phyloP scores from a whole-genome alignment of 768 basidiomycete genomes.

The Lactarius indigo region DNA sequence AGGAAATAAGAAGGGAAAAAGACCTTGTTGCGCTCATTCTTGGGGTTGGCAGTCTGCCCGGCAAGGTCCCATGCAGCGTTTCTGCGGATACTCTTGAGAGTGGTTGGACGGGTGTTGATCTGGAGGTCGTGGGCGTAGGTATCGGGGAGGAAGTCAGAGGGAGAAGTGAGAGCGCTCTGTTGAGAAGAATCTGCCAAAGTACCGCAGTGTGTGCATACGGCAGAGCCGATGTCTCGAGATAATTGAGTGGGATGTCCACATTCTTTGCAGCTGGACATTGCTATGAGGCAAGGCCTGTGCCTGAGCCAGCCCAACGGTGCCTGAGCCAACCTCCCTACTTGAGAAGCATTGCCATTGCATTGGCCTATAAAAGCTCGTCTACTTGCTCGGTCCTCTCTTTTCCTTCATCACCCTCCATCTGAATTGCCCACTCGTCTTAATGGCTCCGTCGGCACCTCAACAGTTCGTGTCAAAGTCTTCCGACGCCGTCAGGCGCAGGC shows the following conservation, averaged over 20 bases:
- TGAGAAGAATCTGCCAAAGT: conserved; percentile 57
- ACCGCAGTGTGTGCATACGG: conserved; percentile 68
- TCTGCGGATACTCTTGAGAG: conserved; percentile 48
- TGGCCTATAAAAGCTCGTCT: conserved; percentile 11
- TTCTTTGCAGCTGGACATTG: conserved; percentile 19
- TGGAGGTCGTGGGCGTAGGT: conserved; percentile 34
- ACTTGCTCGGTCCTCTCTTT: conserved; percentile 22
- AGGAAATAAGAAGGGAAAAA: conserved; percentile 19
- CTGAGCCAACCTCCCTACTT: not conserved
- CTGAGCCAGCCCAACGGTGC: not conserved
- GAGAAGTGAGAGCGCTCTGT: conserved; percentile 55
- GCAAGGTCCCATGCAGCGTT: conserved; percentile 57
- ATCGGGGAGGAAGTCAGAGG: conserved; percentile 36
- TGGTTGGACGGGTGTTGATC: conserved; percentile 27
- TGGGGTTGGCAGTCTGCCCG: conserved; percentile 62
- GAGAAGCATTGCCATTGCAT: not conserved
- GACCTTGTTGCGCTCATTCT: conserved; percentile 63
- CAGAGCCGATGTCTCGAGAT: conserved; percentile 22
- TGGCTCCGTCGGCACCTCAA: conserved; percentile 27
- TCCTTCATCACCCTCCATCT: conserved; percentile 42
- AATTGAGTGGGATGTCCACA: conserved; percentile 25
- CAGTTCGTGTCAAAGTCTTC: conserved; percentile 65
- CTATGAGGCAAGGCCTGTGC: not conserved
- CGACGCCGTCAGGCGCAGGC: conserved; percentile 59
- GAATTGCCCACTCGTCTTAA: conserved; percentile 3